Percentiles rank a stretch among this genome's conserved stretches.
phyloP scores from a whole-genome alignment of 192 early-diverging fungal species.

The Coemansia sp. region DNA sequence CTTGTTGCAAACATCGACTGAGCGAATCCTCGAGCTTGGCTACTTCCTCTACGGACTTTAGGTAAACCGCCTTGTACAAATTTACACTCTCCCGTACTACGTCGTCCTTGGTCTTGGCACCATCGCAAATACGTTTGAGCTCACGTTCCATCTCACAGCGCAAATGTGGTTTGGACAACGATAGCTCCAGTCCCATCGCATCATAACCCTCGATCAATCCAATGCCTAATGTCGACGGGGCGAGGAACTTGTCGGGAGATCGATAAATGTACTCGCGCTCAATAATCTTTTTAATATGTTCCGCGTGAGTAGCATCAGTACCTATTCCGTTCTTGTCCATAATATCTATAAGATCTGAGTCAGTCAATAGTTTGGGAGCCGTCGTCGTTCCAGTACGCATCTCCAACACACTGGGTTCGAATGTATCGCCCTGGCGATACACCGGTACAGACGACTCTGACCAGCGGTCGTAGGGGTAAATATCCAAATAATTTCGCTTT shows the following conservation, averaged over 20 bases:
- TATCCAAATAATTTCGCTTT: constrained; percentile 88
- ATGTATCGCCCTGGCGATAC: constrained; percentile 66
- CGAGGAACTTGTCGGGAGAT: constrained; percentile 55
- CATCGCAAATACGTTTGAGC: constrained; percentile 72
- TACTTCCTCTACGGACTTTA: constrained; percentile 50
- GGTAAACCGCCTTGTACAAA: constrained; percentile 75
- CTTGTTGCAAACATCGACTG: constrained; percentile 35
- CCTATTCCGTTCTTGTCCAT: constrained; percentile 97
- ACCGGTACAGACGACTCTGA: constrained; percentile 66
- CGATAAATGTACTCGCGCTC: constrained; percentile 85
- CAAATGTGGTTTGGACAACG: constrained; percentile 86
- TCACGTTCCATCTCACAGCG: constrained; percentile 82
- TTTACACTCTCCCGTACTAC: constrained; percentile 68
- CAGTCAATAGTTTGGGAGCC: constrained; percentile 75
- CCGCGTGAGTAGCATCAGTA: constrained; percentile 95
- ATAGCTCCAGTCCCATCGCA: constrained; percentile 79
- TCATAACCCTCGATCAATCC: constrained; percentile 86
- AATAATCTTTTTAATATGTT: constrained; percentile 93
- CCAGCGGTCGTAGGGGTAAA: constrained; percentile 94
- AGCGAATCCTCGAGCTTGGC: constrained; percentile 53
- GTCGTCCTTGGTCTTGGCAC: constrained; percentile 60
- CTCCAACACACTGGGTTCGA: constrained; percentile 65
- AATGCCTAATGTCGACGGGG: constrained; percentile 84
- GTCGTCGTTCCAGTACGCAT: constrained; percentile 69
- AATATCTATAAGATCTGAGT: constrained; percentile 79